Evolutionary conservation across 495 filamentous ascomycete genomes (phyloP).

Genomic region (Extremus antarcticus): DNA sequence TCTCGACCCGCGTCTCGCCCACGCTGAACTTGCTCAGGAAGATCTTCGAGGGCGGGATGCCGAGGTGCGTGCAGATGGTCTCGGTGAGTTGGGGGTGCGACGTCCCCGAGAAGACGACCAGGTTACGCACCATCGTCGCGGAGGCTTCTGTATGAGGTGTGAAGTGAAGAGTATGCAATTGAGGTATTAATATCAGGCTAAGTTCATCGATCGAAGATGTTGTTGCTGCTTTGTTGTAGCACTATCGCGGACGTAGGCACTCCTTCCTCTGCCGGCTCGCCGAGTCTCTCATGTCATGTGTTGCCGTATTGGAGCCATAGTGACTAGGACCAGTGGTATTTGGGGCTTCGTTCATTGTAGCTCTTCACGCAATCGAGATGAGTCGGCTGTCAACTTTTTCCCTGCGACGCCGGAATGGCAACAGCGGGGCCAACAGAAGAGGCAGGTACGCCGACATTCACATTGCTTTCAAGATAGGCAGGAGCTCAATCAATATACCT

Average conservation of each 20-base stretch:
- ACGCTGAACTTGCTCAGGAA: constrained; percentile 84
- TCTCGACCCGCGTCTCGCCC: constrained; percentile 90
- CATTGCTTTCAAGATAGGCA: too few relatives aligned
- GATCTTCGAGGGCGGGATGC: constrained; percentile 70
- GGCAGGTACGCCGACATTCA: too few relatives aligned
- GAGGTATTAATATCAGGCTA: too few relatives aligned
- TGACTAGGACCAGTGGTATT: not conserved
- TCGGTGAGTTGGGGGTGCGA: constrained; percentile 83
- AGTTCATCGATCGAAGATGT: too few relatives aligned
- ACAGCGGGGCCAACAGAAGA: too few relatives aligned
- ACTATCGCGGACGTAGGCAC: not conserved
- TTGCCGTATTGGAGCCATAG: not conserved
- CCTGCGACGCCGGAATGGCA: too few relatives aligned
- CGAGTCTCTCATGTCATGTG: not conserved
- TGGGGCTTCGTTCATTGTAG: not conserved
- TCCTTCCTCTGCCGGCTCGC: not conserved
- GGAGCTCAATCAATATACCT: too few relatives aligned
- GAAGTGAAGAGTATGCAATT: not conserved
- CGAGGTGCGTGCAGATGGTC: constrained; percentile 74
- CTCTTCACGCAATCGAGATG: not conserved
- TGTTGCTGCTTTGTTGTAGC: not conserved
- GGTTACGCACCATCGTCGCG: constrained; percentile 75
- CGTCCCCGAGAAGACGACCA: constrained; percentile 85
- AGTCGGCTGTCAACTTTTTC: not conserved
- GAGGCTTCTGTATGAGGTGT: not conserved